Evolutionary conservation across 768 basidiomycete genomes (phyloP).

Genomic region (Tricholomella constricta): DNA sequence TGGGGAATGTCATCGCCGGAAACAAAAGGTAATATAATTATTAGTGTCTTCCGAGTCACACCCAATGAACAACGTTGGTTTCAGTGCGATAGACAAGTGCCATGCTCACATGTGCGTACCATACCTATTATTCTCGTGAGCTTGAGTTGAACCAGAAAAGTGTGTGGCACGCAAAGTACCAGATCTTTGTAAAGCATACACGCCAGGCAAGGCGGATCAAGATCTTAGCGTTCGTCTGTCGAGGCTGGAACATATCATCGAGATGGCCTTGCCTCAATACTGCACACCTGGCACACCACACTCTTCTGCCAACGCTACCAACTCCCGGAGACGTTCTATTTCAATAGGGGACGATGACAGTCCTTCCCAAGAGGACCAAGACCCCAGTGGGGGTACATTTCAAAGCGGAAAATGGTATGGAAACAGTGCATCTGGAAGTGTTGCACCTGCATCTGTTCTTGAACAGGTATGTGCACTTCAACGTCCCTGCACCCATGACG

Average conservation of each 20-base stretch:
- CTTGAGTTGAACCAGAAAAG: slow-evolving; percentile 36
- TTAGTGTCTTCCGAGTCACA: slow-evolving; percentile 3
- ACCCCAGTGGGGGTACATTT: slow-evolving; percentile 73
- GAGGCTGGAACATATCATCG: slow-evolving; percentile 80
- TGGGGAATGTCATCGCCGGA: slow-evolving; percentile 85
- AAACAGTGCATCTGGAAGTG: slow-evolving; percentile 79
- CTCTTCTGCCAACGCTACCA: slow-evolving; percentile 27
- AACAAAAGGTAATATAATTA: slow-evolving; percentile 67
- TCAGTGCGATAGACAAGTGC: slow-evolving; percentile 84
- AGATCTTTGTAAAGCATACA: slow-evolving; percentile 86
- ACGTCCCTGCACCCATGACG: background rate
- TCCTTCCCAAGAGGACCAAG: slow-evolving; percentile 78
- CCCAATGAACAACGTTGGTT: slow-evolving; percentile 13
- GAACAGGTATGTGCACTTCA: slow-evolving; percentile 58
- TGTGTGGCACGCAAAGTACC: slow-evolving; percentile 86
- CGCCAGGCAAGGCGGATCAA: slow-evolving; percentile 84
- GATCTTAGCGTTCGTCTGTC: slow-evolving; percentile 74
- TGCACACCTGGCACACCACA: slow-evolving; percentile 45
- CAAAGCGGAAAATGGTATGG: slow-evolving; percentile 89
- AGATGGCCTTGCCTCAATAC: slow-evolving; percentile 77
- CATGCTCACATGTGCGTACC: slow-evolving; percentile 75
- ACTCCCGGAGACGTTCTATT: slow-evolving; percentile 45
- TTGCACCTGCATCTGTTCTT: slow-evolving; percentile 76
- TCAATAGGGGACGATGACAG: slow-evolving; percentile 66
- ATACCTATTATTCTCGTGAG: slow-evolving; percentile 12